These are phyloP conservation scores for Penicillium sp. DNA, from an alignment of 2,329 filamentous ascomycete genomes.

Conservation along the genomic window DNA sequence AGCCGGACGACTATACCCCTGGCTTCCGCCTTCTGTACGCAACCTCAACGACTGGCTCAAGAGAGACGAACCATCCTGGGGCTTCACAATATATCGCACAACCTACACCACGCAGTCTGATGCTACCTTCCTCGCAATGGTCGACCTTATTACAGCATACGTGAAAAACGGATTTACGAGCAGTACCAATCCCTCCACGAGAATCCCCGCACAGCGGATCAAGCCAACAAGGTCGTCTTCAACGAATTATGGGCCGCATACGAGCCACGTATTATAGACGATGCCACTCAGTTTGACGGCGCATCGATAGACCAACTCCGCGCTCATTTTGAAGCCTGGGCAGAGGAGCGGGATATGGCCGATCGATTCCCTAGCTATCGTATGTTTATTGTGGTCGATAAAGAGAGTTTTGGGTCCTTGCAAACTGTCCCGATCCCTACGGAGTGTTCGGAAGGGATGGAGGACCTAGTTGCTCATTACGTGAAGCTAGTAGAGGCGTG, in stretches of 20 bases:
- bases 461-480: neutral
- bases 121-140: slow-evolving; percentile 1
- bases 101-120: slow-evolving; percentile 5
- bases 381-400: slow-evolving; percentile 8
- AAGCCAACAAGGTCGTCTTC: neutral
- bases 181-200: neutral
- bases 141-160: slow-evolving; percentile 4
- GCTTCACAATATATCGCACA: slow-evolving; percentile 8
- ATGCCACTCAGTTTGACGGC: slow-evolving; percentile 6
- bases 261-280: slow-evolving; percentile 5
- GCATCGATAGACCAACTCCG: slow-evolving; percentile 7
- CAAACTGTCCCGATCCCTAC: neutral
- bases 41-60: neutral
- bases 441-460: neutral
- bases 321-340: slow-evolving; percentile 1
- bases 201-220: neutral
- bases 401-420: slow-evolving; percentile 6
- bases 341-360: slow-evolving; percentile 1
- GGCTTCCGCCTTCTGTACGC: neutral
- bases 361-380: slow-evolving; percentile 8
- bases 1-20: neutral
- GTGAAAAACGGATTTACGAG: slow-evolving; percentile 4
- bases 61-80: neutral
- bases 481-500: slow-evolving; percentile 6
- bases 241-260: slow-evolving; percentile 7